Evolutionary conservation across 2,329 filamentous ascomycete genomes (phyloP).

Genomic region (Trichoderma atroviride): DNA sequence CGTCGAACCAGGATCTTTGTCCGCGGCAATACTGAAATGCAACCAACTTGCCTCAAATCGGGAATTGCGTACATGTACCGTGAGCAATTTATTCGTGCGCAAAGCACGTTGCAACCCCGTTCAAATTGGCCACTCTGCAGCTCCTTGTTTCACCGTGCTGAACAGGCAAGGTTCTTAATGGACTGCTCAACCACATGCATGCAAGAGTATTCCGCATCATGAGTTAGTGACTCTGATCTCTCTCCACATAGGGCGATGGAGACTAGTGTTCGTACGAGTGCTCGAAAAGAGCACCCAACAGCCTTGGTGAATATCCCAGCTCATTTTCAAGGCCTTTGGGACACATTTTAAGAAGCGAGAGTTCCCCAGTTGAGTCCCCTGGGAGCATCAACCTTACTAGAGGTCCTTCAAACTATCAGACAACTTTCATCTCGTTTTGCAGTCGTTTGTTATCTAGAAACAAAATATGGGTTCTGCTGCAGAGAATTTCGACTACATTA

Average conservation of each 20-base stretch:
- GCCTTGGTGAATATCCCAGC: neutral
- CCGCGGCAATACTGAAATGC: neutral
- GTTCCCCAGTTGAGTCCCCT: neutral
- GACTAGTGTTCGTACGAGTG: neutral
- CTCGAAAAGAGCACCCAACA: neutral
- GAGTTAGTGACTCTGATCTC: neutral
- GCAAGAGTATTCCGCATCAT: neutral
- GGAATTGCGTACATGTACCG: neutral
- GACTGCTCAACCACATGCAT: neutral
- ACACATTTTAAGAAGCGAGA: neutral
- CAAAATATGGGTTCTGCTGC: constrained; percentile 5
- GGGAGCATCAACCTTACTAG: neutral
- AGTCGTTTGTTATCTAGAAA: neutral
- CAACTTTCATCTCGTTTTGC: neutral
- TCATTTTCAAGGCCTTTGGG: neutral
- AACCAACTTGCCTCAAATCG: neutral
- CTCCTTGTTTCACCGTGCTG: neutral
- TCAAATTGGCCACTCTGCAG: neutral
- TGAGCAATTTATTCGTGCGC: neutral
- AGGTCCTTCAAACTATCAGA: neutral
- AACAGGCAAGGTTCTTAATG: neutral
- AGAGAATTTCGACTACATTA: constrained; percentile 32
- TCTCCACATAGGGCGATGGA: neutral
- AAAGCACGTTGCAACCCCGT: neutral
- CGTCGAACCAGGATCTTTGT: neutral